phyloP scores from a whole-genome alignment of 495 filamentous ascomycete genomes.

The Pyrenula aspistea region DNA sequence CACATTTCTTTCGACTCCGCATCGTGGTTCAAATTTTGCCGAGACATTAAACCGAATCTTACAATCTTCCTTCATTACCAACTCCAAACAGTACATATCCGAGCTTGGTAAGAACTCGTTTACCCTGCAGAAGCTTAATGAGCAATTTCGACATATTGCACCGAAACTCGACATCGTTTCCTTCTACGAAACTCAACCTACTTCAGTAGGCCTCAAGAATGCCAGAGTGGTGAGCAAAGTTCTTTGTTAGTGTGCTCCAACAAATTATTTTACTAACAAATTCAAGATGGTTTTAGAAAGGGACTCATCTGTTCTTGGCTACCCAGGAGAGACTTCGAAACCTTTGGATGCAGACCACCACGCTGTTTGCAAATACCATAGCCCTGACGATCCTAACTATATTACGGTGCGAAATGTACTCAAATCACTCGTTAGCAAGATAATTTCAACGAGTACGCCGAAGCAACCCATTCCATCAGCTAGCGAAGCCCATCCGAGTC shows the following conservation, averaged over 20 bases:
- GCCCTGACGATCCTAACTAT: slow-evolving; percentile 28
- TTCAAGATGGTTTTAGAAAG: slow-evolving; percentile 22
- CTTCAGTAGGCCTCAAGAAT: slow-evolving; percentile 6
- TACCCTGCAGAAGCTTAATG: slow-evolving; percentile 28
- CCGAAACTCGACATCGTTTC: slow-evolving; percentile 24
- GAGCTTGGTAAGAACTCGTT: slow-evolving; percentile 25
- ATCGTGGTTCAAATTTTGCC: slow-evolving; percentile 32
- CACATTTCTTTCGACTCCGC: slow-evolving; percentile 36
- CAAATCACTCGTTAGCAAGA: slow-evolving; percentile 7
- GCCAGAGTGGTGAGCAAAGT: neutral
- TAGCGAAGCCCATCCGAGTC: neutral
- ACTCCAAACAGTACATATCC: slow-evolving; percentile 25
- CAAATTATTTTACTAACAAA: neutral
- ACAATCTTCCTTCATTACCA: slow-evolving; percentile 9
- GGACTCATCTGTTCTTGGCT: slow-evolving; percentile 33
- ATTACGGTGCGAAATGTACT: slow-evolving; percentile 23
- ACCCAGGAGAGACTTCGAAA: slow-evolving; percentile 24
- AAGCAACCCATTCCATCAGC: neutral
- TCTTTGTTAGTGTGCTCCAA: neutral
- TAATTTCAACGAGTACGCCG: neutral
- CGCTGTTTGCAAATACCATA: slow-evolving; percentile 33
- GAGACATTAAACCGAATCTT: slow-evolving; percentile 22
- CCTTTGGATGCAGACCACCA: slow-evolving; percentile 35
- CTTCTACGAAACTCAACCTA: slow-evolving; percentile 35
- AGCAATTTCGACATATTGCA: slow-evolving; percentile 32